phyloP scores from a whole-genome alignment of 805 yeast genomes.

The Clavispora santaluciae region DNA sequence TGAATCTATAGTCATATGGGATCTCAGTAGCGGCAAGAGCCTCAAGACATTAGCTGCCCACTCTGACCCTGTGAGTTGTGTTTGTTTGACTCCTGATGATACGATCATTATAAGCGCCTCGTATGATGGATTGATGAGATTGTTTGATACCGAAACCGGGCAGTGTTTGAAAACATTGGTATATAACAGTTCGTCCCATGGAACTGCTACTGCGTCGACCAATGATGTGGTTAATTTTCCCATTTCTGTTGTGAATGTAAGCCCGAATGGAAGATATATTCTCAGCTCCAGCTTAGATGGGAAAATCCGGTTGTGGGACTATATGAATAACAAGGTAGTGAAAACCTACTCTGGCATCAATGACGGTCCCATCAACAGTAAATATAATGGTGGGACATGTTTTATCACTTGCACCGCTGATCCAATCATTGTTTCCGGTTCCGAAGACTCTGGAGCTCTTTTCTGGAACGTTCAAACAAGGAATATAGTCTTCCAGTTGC shows the following conservation, averaged over 20 bases:
- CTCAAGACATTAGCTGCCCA: conserved; percentile 86
- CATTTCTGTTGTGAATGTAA: conserved; percentile 63
- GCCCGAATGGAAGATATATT: conserved; percentile 78
- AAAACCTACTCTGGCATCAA: conserved; percentile 53
- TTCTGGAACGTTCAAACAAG: conserved; percentile 69
- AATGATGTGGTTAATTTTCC: conserved; percentile 55
- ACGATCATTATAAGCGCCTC: conserved; percentile 82
- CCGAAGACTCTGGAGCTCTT: conserved; percentile 48
- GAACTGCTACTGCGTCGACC: conserved; percentile 55
- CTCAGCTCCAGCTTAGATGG: conserved; percentile 82
- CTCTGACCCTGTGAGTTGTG: conserved; percentile 78
- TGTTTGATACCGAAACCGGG: conserved; percentile 85
- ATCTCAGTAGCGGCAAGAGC: conserved; percentile 61
- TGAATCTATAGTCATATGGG: conserved; percentile 91
- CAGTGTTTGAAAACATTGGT: conserved; percentile 89
- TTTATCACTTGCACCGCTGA: conserved; percentile 39
- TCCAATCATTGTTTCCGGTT: conserved; percentile 54
- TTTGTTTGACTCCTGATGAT: conserved; percentile 73
- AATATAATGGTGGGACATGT: conserved; percentile 47
- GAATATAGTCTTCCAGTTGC: conserved; percentile 33
- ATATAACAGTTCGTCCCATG: conserved; percentile 61
- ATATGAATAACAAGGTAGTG: conserved; percentile 71
- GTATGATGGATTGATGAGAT: conserved; percentile 84
- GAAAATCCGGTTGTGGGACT: conserved; percentile 76
- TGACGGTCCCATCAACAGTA: conserved; percentile 39